phyloP scores from a whole-genome alignment of 805 yeast genomes.

The Spathaspora sp. region DNA sequence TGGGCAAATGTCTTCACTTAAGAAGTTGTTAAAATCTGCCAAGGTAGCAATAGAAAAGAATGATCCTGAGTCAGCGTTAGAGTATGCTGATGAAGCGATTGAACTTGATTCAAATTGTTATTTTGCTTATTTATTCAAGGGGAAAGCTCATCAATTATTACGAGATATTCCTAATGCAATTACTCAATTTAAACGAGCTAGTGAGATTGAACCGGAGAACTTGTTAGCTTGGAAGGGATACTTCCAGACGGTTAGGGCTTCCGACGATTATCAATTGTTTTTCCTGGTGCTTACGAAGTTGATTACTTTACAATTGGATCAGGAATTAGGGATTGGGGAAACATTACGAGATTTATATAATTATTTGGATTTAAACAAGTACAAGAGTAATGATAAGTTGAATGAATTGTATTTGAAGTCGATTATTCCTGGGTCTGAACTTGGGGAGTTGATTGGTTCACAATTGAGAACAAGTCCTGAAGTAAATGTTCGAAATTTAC shows the following conservation, averaged over 20 bases:
- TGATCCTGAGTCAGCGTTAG: constrained; percentile 62
- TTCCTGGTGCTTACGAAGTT: constrained; percentile 46
- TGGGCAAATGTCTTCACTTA: constrained; percentile 15
- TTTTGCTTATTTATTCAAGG: constrained; percentile 67
- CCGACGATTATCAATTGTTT: constrained; percentile 38
- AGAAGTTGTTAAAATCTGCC: constrained; percentile 33
- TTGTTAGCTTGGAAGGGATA: constrained; percentile 82
- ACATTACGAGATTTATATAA: constrained; percentile 43
- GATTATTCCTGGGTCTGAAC: constrained; percentile 52
- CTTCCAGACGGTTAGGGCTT: constrained; percentile 39
- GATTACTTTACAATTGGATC: constrained; percentile 30
- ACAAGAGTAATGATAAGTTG: constrained; percentile 25
- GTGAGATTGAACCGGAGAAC: constrained; percentile 46
- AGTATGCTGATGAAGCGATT: constrained; percentile 52
- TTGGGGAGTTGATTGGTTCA: constrained; percentile 51
- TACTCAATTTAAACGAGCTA: constrained; percentile 46
- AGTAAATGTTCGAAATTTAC: constrained; percentile 41
- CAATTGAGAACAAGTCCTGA: constrained; percentile 35
- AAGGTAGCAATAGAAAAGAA: constrained; percentile 47
- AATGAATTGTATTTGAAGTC: constrained; percentile 46
- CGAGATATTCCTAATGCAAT: constrained; percentile 37
- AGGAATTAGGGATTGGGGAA: constrained; percentile 47
- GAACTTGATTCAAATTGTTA: constrained; percentile 54
- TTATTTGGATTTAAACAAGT: constrained; percentile 38
- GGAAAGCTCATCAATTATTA: constrained; percentile 58